A percentile compares a stretch with the other conserved stretches of the same genome.
These are phyloP conservation scores for Wallemia mellicola DNA, from an alignment of 1,284 basidiomycete genomes.

Conservation along the genomic window DNA sequence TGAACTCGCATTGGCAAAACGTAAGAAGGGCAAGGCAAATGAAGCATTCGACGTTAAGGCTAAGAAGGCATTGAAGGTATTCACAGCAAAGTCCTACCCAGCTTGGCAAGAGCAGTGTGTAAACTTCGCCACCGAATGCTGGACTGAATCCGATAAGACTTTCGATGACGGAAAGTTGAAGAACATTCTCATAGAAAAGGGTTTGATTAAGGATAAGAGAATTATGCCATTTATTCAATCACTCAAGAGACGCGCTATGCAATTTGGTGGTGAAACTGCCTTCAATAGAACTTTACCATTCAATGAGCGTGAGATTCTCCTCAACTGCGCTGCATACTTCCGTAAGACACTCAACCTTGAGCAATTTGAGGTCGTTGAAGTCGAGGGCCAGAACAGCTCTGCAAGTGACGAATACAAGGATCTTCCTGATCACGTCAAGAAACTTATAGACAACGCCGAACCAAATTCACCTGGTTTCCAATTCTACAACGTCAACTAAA, in stretches of 20 bases:
- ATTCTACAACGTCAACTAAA: slow-evolving; percentile 27
- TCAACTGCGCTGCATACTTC: slow-evolving; percentile 25
- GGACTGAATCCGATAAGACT: slow-evolving; percentile 26
- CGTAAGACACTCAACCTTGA: slow-evolving; percentile 49
- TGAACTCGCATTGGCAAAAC: slow-evolving; percentile 43
- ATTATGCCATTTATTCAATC: slow-evolving; percentile 79
- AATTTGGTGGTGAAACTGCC: slow-evolving; percentile 44
- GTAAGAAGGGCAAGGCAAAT: slow-evolving; percentile 25
- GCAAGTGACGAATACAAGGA: slow-evolving; percentile 22
- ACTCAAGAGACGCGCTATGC: slow-evolving; percentile 70
- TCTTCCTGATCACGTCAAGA: slow-evolving; percentile 26
- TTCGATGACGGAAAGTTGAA: slow-evolving; percentile 64
- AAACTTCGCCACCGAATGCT: slow-evolving; percentile 38
- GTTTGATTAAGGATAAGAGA: slow-evolving; percentile 80
- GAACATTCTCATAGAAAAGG: slow-evolving; percentile 34
- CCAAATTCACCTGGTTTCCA: slow-evolving; percentile 62
- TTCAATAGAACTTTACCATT: slow-evolving; percentile 71
- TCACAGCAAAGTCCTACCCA: slow-evolving; percentile 70
- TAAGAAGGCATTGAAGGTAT: slow-evolving; percentile 59
- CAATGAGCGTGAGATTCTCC: slow-evolving; percentile 51
- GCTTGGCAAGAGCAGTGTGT: slow-evolving; percentile 76
- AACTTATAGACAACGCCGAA: slow-evolving; percentile 53
- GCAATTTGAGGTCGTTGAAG: slow-evolving; percentile 35
- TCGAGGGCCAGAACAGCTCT: slow-evolving; percentile 30
- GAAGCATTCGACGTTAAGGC: slow-evolving; percentile 41